Percentiles rank a stretch among this genome's conserved stretches.
These are phyloP conservation scores for Lodderomyces pseudojiufengensis DNA, from an alignment of 1,139 yeast species.

Conservation along the genomic window DNA sequence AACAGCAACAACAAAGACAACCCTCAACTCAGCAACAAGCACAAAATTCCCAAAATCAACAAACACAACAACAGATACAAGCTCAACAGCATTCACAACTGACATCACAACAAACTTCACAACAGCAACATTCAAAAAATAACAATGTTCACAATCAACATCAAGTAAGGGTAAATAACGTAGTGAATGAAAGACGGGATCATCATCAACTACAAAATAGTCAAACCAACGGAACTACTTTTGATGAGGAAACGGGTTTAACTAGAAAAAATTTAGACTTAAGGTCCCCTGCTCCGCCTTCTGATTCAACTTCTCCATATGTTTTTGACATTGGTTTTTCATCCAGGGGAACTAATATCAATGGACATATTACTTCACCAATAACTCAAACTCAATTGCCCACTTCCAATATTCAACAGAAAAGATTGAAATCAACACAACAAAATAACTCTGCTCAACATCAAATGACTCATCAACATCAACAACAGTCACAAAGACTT, in stretches of 20 bases:
- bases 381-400: constrained; percentile 6
- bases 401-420: constrained; percentile 1
- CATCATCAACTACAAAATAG: constrained; percentile 1
- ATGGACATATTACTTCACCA: constrained; percentile 8
- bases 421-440: constrained; percentile 4
- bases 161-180: neutral
- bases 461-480: constrained; percentile 4
- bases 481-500: constrained; percentile 6
- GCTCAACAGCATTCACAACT: constrained; percentile 1
- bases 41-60: too few species aligned
- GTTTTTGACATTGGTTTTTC: constrained; percentile 17
- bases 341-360: constrained; percentile 8
- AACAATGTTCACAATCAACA: neutral
- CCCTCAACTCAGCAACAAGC: constrained; percentile 8
- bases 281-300: constrained; percentile 14
- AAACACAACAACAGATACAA: too few species aligned
- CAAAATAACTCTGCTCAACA: constrained; percentile 1
- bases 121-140: constrained; percentile 4
- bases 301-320: constrained; percentile 17
- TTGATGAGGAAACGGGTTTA: constrained; percentile 13
- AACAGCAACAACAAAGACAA: constrained; percentile 3
- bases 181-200: neutral
- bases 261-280: constrained; percentile 12
- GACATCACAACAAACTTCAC: constrained; percentile 5
- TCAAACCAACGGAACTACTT: constrained; percentile 2